phyloP scores from a whole-genome alignment of 495 filamentous ascomycete species.

The Hyaloscypha variabilis region DNA sequence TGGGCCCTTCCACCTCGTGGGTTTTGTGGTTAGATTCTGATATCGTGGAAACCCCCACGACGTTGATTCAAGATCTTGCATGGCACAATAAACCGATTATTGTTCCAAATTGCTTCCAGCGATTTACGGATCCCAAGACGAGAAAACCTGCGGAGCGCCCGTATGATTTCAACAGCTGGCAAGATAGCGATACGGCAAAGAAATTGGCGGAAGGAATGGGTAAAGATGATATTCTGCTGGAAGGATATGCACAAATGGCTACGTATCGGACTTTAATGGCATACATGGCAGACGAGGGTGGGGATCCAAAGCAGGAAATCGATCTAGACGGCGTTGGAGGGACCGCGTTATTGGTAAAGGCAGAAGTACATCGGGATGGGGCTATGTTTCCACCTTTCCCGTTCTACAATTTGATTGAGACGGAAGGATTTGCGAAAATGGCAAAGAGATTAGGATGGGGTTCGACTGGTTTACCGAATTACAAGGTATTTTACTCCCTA shows the following conservation, averaged over 20 bases:
- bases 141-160: constrained; percentile 73
- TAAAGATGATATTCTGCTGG: constrained; percentile 85
- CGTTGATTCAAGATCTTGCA: constrained; percentile 91
- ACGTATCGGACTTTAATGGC: constrained; percentile 94
- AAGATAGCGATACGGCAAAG: constrained; percentile 78
- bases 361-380: constrained; percentile 94
- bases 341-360: constrained; percentile 92
- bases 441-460: constrained; percentile 83
- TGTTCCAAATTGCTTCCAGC: constrained; percentile 94
- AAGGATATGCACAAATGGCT: constrained; percentile 89
- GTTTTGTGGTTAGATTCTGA: constrained; percentile 96
- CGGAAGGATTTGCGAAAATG: constrained; percentile 98
- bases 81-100: constrained; percentile 83
- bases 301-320: constrained; percentile 63
- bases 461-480: constrained; percentile 87
- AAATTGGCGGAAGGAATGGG: constrained; percentile 78
- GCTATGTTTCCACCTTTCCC: constrained; percentile 98
- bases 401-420: constrained; percentile 97
- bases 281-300: constrained; percentile 65
- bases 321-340: constrained; percentile 91
- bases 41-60: constrained; percentile 83
- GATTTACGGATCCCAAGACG: constrained; percentile 73
- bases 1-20: constrained; percentile 93
- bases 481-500: constrained; percentile 69
- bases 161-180: constrained; percentile 98